Conservation (phyloP, 73 alveolate species). For the Blepharisma japonicum region DNA sequence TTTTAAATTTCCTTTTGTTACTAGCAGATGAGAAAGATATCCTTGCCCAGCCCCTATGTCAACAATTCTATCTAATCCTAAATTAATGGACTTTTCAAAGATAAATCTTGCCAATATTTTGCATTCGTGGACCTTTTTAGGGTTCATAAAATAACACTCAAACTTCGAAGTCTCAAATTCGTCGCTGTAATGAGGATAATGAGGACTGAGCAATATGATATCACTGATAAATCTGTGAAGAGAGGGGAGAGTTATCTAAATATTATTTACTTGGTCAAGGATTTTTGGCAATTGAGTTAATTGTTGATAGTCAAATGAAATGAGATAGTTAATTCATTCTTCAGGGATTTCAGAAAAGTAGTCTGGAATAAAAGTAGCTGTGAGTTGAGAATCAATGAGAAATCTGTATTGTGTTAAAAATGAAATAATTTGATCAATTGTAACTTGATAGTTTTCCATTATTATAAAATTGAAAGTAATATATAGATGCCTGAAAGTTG, state of each 20-base stretch:
- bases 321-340: background rate
- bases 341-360: constrained; percentile 8
- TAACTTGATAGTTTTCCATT: too few species aligned
- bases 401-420: background rate
- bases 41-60: constrained; percentile 34
- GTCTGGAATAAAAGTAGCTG: background rate
- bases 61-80: background rate
- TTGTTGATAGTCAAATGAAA: background rate
- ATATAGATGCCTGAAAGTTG: too few species aligned
- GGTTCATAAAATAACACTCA: background rate
- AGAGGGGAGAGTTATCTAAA: background rate
- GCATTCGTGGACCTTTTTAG: constrained; percentile 18
- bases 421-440: background rate
- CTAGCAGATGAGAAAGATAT: constrained; percentile 25
- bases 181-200: constrained; percentile 1
- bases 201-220: background rate
- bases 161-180: background rate
- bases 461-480: too few species aligned
- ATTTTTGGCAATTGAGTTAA: background rate
- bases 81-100: background rate
- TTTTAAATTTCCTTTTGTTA: background rate
- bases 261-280: background rate
- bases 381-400: background rate
- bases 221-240: background rate
- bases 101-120: background rate